These are phyloP conservation scores for Sungouiozyma intestinalis DNA, from an alignment of 805 yeast genomes.

Conservation along the genomic window DNA sequence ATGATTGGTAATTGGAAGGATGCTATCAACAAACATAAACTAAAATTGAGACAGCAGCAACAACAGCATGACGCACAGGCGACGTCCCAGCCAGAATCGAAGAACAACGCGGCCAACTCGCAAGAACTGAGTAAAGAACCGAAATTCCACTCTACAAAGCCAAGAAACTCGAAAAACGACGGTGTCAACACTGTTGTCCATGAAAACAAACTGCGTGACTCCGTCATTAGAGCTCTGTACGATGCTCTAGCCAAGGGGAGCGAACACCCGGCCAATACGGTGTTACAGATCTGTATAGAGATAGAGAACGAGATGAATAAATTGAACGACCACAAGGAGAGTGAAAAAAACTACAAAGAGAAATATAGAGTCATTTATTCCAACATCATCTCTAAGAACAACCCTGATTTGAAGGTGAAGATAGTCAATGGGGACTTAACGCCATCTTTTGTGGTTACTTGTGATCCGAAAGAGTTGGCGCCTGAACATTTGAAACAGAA, in stretches of 20 bases:
- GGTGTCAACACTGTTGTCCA: constrained; percentile 63
- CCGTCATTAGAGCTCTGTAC: constrained; percentile 73
- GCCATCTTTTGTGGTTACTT: constrained; percentile 56
- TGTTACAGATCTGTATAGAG: constrained; percentile 53
- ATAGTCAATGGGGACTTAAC: constrained; percentile 57
- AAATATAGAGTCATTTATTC: constrained; percentile 79
- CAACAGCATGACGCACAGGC: background rate
- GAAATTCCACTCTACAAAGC: constrained; percentile 40
- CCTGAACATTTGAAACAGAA: constrained; percentile 83
- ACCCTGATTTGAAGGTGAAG: constrained; percentile 69
- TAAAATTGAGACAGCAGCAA: constrained; percentile 9
- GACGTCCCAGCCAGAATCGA: too few relatives aligned
- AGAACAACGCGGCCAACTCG: background rate
- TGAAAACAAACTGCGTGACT: constrained; percentile 72
- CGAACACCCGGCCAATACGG: constrained; percentile 44
- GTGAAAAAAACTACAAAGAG: constrained; percentile 51
- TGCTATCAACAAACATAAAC: constrained; percentile 58
- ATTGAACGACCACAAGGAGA: constrained; percentile 45
- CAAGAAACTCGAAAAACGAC: constrained; percentile 74
- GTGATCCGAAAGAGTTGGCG: constrained; percentile 93
- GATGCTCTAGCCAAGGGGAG: constrained; percentile 84
- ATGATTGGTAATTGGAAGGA: constrained; percentile 89
- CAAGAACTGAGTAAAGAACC: constrained; percentile 21
- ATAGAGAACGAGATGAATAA: constrained; percentile 66
- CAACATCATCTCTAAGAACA: constrained; percentile 80